Evolutionary conservation across 78 protist species (phyloP), one percentile per base, ranked within the genome.

Genomic region (Blattamonas nauphoetae): DNA sequence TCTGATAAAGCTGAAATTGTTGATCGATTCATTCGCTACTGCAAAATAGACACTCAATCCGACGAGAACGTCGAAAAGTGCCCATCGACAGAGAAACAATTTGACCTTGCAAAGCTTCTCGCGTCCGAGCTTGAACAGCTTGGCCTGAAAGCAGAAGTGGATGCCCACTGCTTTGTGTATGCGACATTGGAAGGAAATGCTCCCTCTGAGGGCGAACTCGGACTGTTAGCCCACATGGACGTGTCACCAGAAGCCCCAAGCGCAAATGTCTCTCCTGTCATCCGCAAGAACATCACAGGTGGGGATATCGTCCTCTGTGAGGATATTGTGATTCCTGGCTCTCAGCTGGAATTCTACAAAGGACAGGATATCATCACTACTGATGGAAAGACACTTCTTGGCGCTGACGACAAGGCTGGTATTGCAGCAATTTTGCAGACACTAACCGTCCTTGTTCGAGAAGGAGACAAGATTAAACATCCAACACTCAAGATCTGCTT

Each of bases 341-440:
- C 71, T 29, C 38, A 55, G 11, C 71, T 55, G 11, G 11, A 11
- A 29, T 55, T 55, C 21, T 55, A 55, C 21, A 21, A 55, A 55
- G 71, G 71, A 55, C 71, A 55, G 21, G 71, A 55, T 55, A 55
- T 55, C 21, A 55, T 55, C 21, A 55, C 71, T 29, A 55, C 38
- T 55, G 71, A 55, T 55, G 71, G 87, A 41, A 4, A 44, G 6
- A 6, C 36, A 32, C 36, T 85, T 44, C 85, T 6, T 86, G 88
- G 88, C 11, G 88, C 88, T 4, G 88, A 86, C 32, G 88, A 86
- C 86, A 86, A 86, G 36, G 71, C 71, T 55, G 71, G 71, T 55
- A 21, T 55, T 55, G 71, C 71, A 29, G 11, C 71, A 11, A 86
- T 86, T 11, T 77, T 86, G 88, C 86, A 5, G 29, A 29, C 86